Evolutionary conservation across 2,329 filamentous ascomycete species (phyloP).

Genomic region (Acephala macrosclerotiorum): DNA sequence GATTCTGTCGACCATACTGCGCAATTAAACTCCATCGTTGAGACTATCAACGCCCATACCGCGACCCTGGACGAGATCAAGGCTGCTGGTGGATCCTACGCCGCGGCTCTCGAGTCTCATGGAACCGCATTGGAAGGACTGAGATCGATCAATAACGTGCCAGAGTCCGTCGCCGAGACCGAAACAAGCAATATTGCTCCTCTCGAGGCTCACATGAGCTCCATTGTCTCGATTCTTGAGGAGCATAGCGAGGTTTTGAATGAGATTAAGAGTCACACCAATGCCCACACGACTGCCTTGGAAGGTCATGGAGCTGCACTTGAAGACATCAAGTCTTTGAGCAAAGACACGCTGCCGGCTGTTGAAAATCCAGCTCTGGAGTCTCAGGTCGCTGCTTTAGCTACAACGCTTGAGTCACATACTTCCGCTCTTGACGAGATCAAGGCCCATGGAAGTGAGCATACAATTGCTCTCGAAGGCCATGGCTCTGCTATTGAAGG

Average conservation of each 20-base stretch:
- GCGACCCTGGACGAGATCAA: conserved; percentile 19
- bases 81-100: neutral
- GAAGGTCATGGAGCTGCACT: conserved; percentile 18
- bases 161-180: neutral
- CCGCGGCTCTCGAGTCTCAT: conserved; percentile 1
- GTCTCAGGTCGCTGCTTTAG: conserved; percentile 21
- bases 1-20: conserved; percentile 15
- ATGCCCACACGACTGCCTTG: conserved; percentile 11
- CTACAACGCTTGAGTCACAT: conserved; percentile 25
- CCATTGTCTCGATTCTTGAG: conserved; percentile 11
- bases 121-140: conserved; percentile 17
- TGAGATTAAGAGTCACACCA: conserved; percentile 9
- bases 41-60: conserved; percentile 19
- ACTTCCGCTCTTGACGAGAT: conserved; percentile 19
- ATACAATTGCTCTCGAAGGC: conserved; percentile 14
- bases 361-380: conserved; percentile 8
- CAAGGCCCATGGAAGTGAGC: conserved; percentile 4
- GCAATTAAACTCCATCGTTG: conserved; percentile 20
- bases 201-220: conserved; percentile 14
- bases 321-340: conserved; percentile 24
- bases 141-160: conserved; percentile 9
- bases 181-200: conserved; percentile 6
- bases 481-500: conserved; percentile 19
- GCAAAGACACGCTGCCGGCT: neutral
- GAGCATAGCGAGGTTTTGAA: conserved; percentile 15